Percentiles rank a stretch among this genome's conserved stretches.
Conservation (phyloP, 345 rosid species). For the Euclidium syriacum region DNA sequence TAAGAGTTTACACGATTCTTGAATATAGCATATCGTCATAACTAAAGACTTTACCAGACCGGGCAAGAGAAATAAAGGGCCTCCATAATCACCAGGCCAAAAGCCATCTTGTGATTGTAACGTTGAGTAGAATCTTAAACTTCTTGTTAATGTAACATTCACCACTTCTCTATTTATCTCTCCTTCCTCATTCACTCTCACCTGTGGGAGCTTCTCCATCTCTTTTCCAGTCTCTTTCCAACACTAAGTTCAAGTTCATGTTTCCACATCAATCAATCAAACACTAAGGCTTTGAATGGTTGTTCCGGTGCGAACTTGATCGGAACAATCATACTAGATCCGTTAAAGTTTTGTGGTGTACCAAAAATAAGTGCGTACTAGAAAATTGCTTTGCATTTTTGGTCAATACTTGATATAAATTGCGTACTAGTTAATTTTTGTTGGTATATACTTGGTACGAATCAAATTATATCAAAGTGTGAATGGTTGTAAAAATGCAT, state of each 20-base stretch:
- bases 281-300: too few relatives aligned
- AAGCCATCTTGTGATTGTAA: constrained; percentile 63
- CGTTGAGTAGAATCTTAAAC: constrained; percentile 47
- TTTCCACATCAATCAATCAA: not conserved
- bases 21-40: not conserved
- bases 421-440: too few relatives aligned
- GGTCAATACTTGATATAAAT: too few relatives aligned
- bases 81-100: constrained; percentile 85
- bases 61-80: constrained; percentile 71
- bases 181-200: not conserved
- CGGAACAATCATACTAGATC: too few relatives aligned
- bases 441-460: too few relatives aligned
- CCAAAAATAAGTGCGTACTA: too few relatives aligned
- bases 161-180: constrained; percentile 29
- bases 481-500: too few relatives aligned
- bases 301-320: too few relatives aligned
- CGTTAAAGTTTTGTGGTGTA: too few relatives aligned
- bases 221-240: constrained; percentile 11
- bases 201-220: not conserved
- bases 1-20: not conserved
- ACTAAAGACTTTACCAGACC: constrained; percentile 35
- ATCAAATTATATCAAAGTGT: too few relatives aligned
- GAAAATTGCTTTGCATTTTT: too few relatives aligned
- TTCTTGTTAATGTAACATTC: constrained; percentile 33
- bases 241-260: constrained; percentile 6